phyloP scores from a whole-genome alignment of 2,329 filamentous ascomycete species.

The Aspergillus ruber region DNA sequence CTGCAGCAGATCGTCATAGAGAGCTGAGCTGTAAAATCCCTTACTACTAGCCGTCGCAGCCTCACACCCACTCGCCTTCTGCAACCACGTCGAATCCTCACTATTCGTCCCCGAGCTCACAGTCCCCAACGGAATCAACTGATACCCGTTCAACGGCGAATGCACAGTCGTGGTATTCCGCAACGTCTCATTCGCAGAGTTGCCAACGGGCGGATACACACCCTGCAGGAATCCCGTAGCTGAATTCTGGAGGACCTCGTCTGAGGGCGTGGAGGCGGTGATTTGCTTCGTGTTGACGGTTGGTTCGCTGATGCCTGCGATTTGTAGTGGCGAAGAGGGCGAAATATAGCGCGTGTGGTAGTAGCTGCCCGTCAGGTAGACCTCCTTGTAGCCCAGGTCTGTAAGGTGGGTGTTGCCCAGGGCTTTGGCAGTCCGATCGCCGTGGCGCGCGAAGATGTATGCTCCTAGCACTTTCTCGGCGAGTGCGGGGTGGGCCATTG shows the following conservation, averaged over 20 bases:
- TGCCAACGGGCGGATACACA: slow-evolving; percentile 71
- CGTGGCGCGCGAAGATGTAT: slow-evolving; percentile 85
- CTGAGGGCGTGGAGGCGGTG: slow-evolving; percentile 62
- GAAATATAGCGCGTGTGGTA: slow-evolving; percentile 72
- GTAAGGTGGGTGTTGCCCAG: slow-evolving; percentile 67
- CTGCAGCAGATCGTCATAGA: slow-evolving; percentile 44
- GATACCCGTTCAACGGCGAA: slow-evolving; percentile 70
- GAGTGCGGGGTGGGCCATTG: slow-evolving; percentile 12
- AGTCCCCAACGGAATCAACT: slow-evolving; percentile 69
- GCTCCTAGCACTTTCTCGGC: slow-evolving; percentile 69
- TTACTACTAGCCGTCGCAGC: slow-evolving; percentile 54
- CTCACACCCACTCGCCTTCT: slow-evolving; percentile 50
- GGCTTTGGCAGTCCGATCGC: slow-evolving; percentile 76
- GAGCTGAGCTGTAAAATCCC: slow-evolving; percentile 48
- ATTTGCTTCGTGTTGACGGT: slow-evolving; percentile 65
- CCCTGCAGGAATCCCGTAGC: slow-evolving; percentile 76
- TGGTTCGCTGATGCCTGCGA: slow-evolving; percentile 61
- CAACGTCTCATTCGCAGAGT: slow-evolving; percentile 53
- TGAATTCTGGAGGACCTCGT: slow-evolving; percentile 73
- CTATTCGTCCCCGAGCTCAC: slow-evolving; percentile 55
- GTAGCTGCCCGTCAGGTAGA: slow-evolving; percentile 65
- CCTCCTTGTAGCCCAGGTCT: slow-evolving; percentile 69
- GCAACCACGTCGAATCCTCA: slow-evolving; percentile 53
- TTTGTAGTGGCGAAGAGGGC: slow-evolving; percentile 51
- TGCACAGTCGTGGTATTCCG: slow-evolving; percentile 63